These are phyloP conservation scores for Meripilus lineatus DNA, from an alignment of 1,284 basidiomycete genomes.

Conservation along the genomic window DNA sequence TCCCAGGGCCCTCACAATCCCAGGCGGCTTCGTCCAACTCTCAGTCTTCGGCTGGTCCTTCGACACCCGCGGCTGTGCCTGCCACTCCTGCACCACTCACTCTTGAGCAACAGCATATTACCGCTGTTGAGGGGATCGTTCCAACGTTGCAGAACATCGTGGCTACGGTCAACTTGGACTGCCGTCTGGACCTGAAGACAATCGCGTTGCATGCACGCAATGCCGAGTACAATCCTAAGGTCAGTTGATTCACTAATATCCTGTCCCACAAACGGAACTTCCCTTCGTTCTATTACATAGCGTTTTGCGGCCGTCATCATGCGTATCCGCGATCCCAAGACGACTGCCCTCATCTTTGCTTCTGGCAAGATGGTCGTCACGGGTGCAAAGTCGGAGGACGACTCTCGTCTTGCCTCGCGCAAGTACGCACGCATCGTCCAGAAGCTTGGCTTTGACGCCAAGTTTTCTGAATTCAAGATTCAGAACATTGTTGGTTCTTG, in stretches of 20 bases:
- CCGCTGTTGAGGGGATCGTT: constrained; percentile 91
- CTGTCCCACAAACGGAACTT: constrained; percentile 57
- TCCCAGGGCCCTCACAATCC: constrained; percentile 20
- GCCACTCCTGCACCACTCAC: constrained; percentile 69
- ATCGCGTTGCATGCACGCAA: constrained; percentile 98
- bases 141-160: constrained; percentile 98
- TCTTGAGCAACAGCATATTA: constrained; percentile 87
- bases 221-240: constrained; percentile 99
- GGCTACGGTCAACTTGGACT: constrained; percentile 98
- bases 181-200: constrained; percentile 95
- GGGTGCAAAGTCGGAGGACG: constrained; percentile 98
- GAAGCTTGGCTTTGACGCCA: constrained; percentile 98
- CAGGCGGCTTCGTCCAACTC: constrained; percentile 22
- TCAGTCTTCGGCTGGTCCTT: constrained; percentile 43
- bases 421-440: constrained; percentile 99
- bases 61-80: constrained; percentile 45
- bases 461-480: constrained; percentile 99
- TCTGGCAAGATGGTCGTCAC: constrained; percentile 99
- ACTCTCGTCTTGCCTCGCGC: constrained; percentile 92
- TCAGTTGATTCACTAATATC: constrained; percentile 53
- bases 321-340: constrained; percentile 99
- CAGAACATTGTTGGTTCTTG: constrained; percentile 99
- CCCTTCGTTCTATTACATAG: constrained; percentile 52
- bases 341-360: constrained; percentile 98
- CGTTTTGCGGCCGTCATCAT: constrained; percentile 99